Evolutionary conservation across 2,329 filamentous ascomycete species (phyloP), one percentile per base, ranked within the genome.

Genomic region (Botrytis medusae): DNA sequence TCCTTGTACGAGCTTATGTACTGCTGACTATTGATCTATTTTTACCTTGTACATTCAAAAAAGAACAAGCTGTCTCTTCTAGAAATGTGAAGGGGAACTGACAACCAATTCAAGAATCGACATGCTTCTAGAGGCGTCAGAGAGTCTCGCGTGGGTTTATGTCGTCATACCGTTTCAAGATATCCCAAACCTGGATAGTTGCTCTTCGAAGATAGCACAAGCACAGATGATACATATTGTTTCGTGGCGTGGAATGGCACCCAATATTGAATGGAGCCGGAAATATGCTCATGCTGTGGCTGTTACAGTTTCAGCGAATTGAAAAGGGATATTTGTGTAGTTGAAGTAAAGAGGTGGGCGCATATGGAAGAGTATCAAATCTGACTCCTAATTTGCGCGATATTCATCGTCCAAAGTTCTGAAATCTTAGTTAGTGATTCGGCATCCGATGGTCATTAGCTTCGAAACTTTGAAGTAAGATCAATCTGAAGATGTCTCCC

Each of bases 1-100:
- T 9, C 29, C 62, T 25, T 48, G 62, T 46, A 54, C 34, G 34
- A 67, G 64, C 64, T 67, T 67, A 67, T 54, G 64, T 68, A 8
- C 37, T 6, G 64, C 46, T 68, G 25, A 68, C 16, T 68, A 20
- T 40, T 14, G 44, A 57, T 57, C 48, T 68, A 57, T 68, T 57
- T 68, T 68, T 68, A 68, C 18, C 16, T 57, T 68, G 1, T 32
- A 57, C 34, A 42, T n/a, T 25, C 14, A 4, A 12, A 32, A 25
- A 29, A 29, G 8, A 29, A 42, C 25, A 68, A 68, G 32, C 9
- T 25, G 2, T 57, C 57, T 57, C 6, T 57, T 68, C 64, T 57
- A 42, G 46, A 67, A 64, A 37, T 18, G 32, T 32, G 40, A 12
- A 48, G 59, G 29, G 22, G 14, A 16, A n/a, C 8, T 37, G 16